Evolutionary conservation across 352 stramenopile species (phyloP).

Genomic region (Aphanomyces euteiches): DNA sequence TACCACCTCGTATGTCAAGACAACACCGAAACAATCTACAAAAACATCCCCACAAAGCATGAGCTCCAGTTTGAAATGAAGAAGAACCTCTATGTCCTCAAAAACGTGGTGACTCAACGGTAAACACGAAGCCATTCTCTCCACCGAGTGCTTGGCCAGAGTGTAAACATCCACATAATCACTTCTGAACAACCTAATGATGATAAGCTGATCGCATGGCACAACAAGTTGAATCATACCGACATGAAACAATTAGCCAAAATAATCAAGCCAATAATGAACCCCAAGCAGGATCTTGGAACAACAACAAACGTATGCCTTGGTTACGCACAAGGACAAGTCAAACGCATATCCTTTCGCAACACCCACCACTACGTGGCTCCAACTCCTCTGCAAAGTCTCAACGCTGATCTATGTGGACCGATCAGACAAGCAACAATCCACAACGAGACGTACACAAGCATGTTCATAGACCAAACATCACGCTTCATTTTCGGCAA

Average conservation of each 20-base stretch:
- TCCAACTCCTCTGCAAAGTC: not conserved
- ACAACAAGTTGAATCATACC: no score
- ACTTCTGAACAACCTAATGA: not conserved
- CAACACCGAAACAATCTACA: not conserved
- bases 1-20: not conserved
- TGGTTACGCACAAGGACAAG: not conserved
- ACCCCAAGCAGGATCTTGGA: not conserved
- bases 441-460: not conserved
- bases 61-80: not conserved
- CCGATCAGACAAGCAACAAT: not conserved
- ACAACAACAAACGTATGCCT: not conserved
- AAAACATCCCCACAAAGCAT: not conserved
- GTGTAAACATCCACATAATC: not conserved
- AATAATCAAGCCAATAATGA: not conserved
- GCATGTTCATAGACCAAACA: constrained; percentile 1
- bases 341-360: not conserved
- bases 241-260: not conserved
- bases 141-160: not conserved
- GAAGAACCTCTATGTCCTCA: not conserved
- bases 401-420: not conserved
- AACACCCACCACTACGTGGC: not conserved
- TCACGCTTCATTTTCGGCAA: constrained; percentile 7
- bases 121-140: not conserved
- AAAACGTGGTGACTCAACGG: not conserved
- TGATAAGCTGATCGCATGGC: no score